Evolutionary conservation across 805 yeast genomes (phyloP).

Genomic region (Lipomyces mesembrius): DNA sequence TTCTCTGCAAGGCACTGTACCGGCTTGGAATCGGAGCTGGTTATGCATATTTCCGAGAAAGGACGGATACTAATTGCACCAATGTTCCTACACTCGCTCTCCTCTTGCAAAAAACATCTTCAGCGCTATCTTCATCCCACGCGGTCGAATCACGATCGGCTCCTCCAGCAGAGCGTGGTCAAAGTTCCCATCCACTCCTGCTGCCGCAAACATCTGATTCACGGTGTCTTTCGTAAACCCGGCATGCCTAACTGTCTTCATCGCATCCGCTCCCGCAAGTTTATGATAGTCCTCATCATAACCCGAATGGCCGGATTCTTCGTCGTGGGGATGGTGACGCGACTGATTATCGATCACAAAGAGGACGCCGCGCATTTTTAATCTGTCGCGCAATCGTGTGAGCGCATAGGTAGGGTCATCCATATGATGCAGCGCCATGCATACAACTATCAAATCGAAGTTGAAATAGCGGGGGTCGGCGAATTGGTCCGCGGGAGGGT

Average conservation of each 20-base stretch:
- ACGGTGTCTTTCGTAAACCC: background rate
- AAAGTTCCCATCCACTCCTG: background rate
- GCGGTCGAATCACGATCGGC: slow-evolving; percentile 3
- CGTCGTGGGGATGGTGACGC: background rate
- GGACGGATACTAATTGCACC: background rate
- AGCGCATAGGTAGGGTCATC: background rate
- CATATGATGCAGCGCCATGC: background rate
- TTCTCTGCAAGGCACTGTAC: too few species aligned
- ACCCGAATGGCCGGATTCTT: background rate
- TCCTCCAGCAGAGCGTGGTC: background rate
- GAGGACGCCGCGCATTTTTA: background rate
- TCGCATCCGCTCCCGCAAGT: background rate
- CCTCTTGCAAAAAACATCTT: background rate
- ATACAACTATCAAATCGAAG: background rate
- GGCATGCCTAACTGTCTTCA: background rate
- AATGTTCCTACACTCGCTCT: background rate
- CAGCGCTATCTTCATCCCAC: background rate
- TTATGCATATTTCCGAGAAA: too few species aligned
- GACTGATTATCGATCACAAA: background rate
- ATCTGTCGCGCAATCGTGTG: background rate
- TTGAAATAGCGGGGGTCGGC: background rate
- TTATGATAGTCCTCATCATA: background rate
- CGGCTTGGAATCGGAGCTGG: too few species aligned
- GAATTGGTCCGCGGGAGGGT: background rate
- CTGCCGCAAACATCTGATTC: background rate